These are phyloP conservation scores for Hysterangium stoloniferum DNA, from an alignment of 768 basidiomycete genomes.

Conservation along the genomic window DNA sequence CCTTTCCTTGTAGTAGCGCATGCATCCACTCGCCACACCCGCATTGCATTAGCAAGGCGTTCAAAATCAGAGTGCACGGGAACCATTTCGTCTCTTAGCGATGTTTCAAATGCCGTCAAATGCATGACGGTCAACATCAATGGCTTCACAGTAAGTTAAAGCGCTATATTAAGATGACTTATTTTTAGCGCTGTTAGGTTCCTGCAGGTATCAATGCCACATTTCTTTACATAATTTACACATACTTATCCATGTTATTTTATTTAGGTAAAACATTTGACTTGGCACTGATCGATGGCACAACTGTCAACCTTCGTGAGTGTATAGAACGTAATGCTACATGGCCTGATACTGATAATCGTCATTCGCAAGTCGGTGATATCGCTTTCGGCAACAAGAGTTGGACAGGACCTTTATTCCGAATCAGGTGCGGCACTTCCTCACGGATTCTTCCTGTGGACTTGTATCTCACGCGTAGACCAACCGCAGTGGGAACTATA, in stretches of 20 bases:
- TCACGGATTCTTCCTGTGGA: too few species aligned
- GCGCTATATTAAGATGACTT: too few species aligned
- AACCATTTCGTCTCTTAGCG: conserved; percentile 45
- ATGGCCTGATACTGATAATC: background rate
- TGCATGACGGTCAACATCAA: conserved; percentile 55
- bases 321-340: conserved; percentile 3
- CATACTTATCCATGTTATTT: conserved; percentile 27
- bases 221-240: too few species aligned
- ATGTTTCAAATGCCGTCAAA: conserved; percentile 42
- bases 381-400: conserved; percentile 44
- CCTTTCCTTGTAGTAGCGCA: too few species aligned
- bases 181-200: background rate
- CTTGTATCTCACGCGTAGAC: too few species aligned
- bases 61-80: too few species aligned
- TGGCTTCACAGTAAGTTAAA: conserved; percentile 38
- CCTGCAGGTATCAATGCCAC: conserved; percentile 9
- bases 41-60: too few species aligned
- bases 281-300: conserved; percentile 37
- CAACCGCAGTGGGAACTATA: conserved; percentile 30
- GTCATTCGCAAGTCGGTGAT: conserved; percentile 44
- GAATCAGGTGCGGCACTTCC: conserved; percentile 30
- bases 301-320: conserved; percentile 54
- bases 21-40: too few species aligned
- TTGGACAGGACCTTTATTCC: conserved; percentile 50
- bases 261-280: conserved; percentile 43